Percentiles rank a stretch among this genome's conserved stretches.
These are phyloP conservation scores for Ophiostoma ulmi DNA, from an alignment of 2,329 filamentous ascomycete species.

Conservation along the genomic window DNA sequence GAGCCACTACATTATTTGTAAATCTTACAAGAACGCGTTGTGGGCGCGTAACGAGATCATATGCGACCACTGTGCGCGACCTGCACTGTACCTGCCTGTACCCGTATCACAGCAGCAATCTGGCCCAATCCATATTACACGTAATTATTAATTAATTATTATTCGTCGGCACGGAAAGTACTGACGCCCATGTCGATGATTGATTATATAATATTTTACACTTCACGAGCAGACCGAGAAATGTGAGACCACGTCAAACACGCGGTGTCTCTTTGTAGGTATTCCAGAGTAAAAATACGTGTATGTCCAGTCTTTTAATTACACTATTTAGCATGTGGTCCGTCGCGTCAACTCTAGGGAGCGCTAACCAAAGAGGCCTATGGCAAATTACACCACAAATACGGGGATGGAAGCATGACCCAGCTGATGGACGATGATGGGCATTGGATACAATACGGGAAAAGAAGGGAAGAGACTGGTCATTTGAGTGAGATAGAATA, in stretches of 20 bases:
- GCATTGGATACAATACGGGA: background rate
- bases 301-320: background rate
- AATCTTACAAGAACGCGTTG: conserved; percentile 2
- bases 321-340: background rate
- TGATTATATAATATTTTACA: background rate
- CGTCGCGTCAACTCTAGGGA: background rate
- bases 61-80: conserved; percentile 10
- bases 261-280: background rate
- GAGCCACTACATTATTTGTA: background rate
- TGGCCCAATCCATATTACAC: background rate
- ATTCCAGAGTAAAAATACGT: background rate
- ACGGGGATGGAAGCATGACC: background rate
- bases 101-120: background rate
- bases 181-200: background rate
- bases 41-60: background rate
- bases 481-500: background rate
- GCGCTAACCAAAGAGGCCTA: background rate
- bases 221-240: background rate
- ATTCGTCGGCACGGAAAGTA: background rate
- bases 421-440: background rate
- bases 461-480: background rate
- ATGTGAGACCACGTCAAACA: background rate
- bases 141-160: background rate
- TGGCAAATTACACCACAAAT: conserved; percentile 4
- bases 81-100: background rate